Base-by-base conservation (phyloP, 2,329 filamentous ascomycete genomes). In the Boeremia exigua region DNA sequence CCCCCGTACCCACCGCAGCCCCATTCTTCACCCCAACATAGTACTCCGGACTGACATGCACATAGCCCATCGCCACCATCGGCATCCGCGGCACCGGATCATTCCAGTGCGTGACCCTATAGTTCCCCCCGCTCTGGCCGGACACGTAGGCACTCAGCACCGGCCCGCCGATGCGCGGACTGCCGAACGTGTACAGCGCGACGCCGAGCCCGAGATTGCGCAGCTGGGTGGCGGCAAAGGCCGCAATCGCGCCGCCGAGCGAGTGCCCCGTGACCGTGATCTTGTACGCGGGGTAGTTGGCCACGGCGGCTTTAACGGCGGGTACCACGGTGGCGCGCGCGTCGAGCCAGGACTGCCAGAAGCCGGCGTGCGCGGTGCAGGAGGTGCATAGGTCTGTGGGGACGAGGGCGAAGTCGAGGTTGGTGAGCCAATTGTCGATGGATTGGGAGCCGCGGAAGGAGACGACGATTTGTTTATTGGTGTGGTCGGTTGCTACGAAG, bases 81-180 rank as follows among this genome's bases (percentile, higher is more conserved):
- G 89, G 88, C 15, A 92, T 78, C 30, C 85, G 81, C 0, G 89
- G 86, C 2, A 92, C 84, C 1, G 86, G 85, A 71, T 92, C 89
- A 66, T 85, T 81, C 46, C 74, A 76, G 74, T 92, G 88, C 1
- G 89, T 91, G 48, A 91, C 76, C 58, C 89, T 86, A 75, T 82
- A 88, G 67, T 88, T 82, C 43, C 73, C 75, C 48, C 79, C 76
- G 3, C 77, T 49, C 70, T 88, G 86, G 38, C 68, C 68, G 8
- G 80, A 81, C 61, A 90, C 80, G 67, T 81, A 88, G 48, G 77
- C 66, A 56, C 80, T 83, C 55, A 88, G 80, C n/a, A 72, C 79
- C 1, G 67, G 64, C 71, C 89, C 88, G 59, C 84, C 88, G n/a
- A 87, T 80, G n/a, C 88, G 84, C 1, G 88, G 88, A 9, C 84